A percentile compares a stretch with the other conserved stretches of the same genome.
Conservation (phyloP, 768 basidiomycete genomes). For the Hydnomerulius pinastri region DNA sequence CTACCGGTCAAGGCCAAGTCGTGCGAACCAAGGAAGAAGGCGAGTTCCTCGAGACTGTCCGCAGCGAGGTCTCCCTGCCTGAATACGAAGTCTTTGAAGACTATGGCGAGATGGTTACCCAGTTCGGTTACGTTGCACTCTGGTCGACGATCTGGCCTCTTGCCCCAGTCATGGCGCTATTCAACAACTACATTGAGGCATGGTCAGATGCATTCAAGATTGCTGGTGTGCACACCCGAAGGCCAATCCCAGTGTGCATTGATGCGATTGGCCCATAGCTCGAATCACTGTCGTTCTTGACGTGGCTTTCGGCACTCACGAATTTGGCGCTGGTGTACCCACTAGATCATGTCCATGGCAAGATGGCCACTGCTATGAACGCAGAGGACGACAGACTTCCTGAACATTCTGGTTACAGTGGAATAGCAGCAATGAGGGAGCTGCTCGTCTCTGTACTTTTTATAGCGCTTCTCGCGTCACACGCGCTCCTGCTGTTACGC, state of each 20-base stretch:
- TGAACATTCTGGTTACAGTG: conserved; percentile 6
- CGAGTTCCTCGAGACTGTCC: conserved; percentile 67
- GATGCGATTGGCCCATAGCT: conserved; percentile 97
- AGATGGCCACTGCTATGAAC: not conserved
- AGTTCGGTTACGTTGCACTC: conserved; percentile 89
- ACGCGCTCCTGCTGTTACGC: conserved; percentile 77
- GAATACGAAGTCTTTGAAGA: conserved; percentile 83
- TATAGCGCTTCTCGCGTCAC: conserved; percentile 74
- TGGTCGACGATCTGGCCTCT: conserved; percentile 97
- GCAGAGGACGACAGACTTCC: not conserved
- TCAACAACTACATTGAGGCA: conserved; percentile 93
- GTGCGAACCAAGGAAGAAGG: conserved; percentile 60
- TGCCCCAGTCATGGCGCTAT: conserved; percentile 81
- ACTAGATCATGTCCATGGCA: conserved; percentile 6
- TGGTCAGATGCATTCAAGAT: conserved; percentile 96
- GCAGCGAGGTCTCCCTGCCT: conserved; percentile 77
- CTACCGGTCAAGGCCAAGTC: conserved; percentile 27
- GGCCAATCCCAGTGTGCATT: conserved; percentile 84
- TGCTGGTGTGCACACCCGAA: conserved; percentile 79
- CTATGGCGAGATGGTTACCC: conserved; percentile 96
- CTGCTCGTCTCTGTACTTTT: conserved; percentile 60
- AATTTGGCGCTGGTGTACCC: conserved; percentile 88
- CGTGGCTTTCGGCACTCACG: conserved; percentile 87
- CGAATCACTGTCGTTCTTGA: conserved; percentile 80
- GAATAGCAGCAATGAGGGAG: conserved; percentile 41